Evolutionary conservation across 2,329 filamentous ascomycete genomes (phyloP).

Genomic region (Fusarium chlamydosporum): DNA sequence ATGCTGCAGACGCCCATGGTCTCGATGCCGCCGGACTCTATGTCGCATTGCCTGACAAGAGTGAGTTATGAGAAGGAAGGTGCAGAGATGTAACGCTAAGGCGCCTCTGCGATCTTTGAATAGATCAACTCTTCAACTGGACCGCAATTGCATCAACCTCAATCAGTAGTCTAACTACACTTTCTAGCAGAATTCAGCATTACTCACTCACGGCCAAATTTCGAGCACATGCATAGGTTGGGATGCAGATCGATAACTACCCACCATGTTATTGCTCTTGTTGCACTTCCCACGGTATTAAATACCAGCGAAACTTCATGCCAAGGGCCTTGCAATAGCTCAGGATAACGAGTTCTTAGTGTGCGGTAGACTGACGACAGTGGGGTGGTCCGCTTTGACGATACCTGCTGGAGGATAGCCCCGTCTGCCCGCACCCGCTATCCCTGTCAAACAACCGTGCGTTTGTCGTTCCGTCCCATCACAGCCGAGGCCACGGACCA

Average conservation of each 20-base stretch:
- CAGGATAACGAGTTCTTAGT: constrained; percentile 29
- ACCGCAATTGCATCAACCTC: neutral
- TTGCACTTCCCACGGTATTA: neutral
- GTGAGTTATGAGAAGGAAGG: constrained; percentile 19
- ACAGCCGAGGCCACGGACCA: constrained; percentile 50
- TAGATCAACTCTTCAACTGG: constrained; percentile 16
- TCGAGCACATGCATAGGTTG: neutral
- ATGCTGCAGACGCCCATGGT: constrained; percentile 33
- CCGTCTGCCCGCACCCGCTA: constrained; percentile 43
- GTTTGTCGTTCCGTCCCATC: constrained; percentile 47
- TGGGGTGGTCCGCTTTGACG: constrained; percentile 41
- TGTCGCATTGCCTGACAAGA: constrained; percentile 31
- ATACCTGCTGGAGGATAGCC: constrained; percentile 27
- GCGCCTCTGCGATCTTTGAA: constrained; percentile 22
- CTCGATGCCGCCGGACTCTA: constrained; percentile 45
- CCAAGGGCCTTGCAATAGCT: constrained; percentile 17
- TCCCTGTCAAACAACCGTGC: constrained; percentile 47
- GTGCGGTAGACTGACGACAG: constrained; percentile 32
- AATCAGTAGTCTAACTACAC: constrained; percentile 1
- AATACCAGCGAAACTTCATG: constrained; percentile 7
- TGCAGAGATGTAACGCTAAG: constrained; percentile 17
- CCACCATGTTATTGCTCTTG: neutral
- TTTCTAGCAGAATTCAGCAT: constrained; percentile 7
- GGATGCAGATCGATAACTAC: neutral
- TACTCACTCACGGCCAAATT: neutral